Evolutionary conservation across 2,329 filamentous ascomycete genomes (phyloP).

Genomic region (Erysiphe pisi): DNA sequence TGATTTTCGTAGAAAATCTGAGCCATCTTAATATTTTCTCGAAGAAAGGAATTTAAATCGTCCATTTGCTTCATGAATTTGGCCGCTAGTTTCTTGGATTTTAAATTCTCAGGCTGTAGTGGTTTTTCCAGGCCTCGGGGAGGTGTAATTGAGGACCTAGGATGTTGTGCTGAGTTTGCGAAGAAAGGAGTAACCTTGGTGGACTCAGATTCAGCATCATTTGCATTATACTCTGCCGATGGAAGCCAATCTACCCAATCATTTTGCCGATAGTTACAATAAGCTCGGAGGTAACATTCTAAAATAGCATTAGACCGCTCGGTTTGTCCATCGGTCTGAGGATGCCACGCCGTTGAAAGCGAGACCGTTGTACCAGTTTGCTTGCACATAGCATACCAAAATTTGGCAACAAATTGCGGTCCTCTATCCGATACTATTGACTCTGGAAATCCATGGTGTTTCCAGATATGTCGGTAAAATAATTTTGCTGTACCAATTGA

Average conservation of each 20-base stretch:
- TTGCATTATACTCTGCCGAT: neutral
- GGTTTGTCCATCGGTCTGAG: neutral
- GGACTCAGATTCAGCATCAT: conserved; percentile 2
- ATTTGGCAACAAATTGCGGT: too few relatives aligned
- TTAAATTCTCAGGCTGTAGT: neutral
- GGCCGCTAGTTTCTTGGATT: neutral
- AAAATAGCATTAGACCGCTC: conserved; percentile 17
- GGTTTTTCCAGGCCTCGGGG: neutral
- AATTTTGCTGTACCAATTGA: too few relatives aligned
- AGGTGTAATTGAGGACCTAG: neutral
- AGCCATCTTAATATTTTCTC: neutral
- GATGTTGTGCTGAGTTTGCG: conserved; percentile 14
- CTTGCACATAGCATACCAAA: too few relatives aligned
- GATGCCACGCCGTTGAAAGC: too few relatives aligned
- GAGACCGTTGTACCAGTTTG: too few relatives aligned
- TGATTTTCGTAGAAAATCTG: conserved; percentile 2
- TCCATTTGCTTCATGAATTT: neutral
- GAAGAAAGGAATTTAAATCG: neutral
- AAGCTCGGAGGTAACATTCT: conserved; percentile 16
- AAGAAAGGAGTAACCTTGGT: conserved; percentile 3
- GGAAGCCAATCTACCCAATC: conserved; percentile 20
- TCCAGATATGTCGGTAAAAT: too few relatives aligned
- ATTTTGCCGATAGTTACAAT: conserved; percentile 18
- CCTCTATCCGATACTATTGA: too few relatives aligned
- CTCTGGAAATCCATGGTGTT: too few relatives aligned